Base-by-base conservation (phyloP, 1,139 yeast species). In the Pichia sp. region DNA sequence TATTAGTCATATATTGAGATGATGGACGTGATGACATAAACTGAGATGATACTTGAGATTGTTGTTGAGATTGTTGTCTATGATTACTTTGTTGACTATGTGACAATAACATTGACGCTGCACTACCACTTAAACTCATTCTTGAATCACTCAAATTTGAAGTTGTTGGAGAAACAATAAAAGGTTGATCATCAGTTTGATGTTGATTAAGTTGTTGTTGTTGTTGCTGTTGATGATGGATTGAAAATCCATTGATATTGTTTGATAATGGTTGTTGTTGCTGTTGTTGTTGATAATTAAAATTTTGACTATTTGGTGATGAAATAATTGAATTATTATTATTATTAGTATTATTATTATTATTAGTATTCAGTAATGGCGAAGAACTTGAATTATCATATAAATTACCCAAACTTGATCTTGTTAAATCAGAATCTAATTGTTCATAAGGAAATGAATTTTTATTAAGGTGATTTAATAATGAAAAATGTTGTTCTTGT, bases 101-200 rank as follows among this genome's bases (percentile, higher is more conserved):
- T 33, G 42, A 42, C 34, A 41, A 8, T 27, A 41, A 35, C 39
- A 45, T 45, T 8, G 48, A 45, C 7, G 39, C 32, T 28, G 35
- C 34, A 27, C 48, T 39, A 4, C 48, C 48, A 33, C 42, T 42
- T 28, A 46, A 29, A 28, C 49, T 46, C 43, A 46, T 46, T 66
- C 65, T 5, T 64, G 60, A 5, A 75, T 73, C 29, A 73, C 60
- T 35, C 75, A 44, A 77, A 70, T 59, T 83, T 69, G 56, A 75
- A 77, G 59, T 77, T 76, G 29, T 76, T 66, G 71, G 48, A 5
- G 75, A 75, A 36, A 38, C 39, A 11, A 43, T 6, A 29, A 28
- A 44, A 27, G 29, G 43, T 7, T 44, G 44, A 35, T 45, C 47
- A 35, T 37, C 42, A 30, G 7, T 39, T 31, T 40, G 31, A 29